Conservation (phyloP, 352 stramenopile genomes). For the Pythium aquatile region DNA sequence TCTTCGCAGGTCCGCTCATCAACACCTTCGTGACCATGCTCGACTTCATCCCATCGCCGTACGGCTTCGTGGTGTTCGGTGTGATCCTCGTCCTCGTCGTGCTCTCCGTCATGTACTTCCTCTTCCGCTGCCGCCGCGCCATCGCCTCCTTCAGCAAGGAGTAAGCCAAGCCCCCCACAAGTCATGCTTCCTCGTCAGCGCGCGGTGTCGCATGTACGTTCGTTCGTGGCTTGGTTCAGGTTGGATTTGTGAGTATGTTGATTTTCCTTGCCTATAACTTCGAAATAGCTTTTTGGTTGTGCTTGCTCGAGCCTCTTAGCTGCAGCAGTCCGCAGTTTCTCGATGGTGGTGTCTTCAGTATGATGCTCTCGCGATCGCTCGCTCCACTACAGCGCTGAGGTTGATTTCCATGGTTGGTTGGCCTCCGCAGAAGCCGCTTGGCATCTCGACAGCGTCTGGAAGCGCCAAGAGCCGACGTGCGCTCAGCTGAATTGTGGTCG, state of each 20-base stretch:
- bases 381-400: not conserved
- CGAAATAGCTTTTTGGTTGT: not conserved
- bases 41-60: constrained; percentile 57
- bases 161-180: not conserved
- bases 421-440: no score
- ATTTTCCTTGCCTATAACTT: not conserved
- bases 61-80: constrained; percentile 61
- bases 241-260: not conserved
- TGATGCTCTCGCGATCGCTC: not conserved
- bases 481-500: not conserved
- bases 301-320: no score
- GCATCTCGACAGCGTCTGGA: not conserved
- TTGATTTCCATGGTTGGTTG: not conserved
- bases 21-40: constrained; percentile 68
- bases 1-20: constrained; percentile 71
- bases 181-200: no score
- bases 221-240: no score
- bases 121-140: constrained; percentile 57
- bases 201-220: no score
- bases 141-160: constrained; percentile 24
- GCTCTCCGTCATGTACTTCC: constrained; percentile 41
- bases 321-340: no score
- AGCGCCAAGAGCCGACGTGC: not conserved
- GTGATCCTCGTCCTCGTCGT: constrained; percentile 39
- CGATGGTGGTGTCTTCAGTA: no score